Conservation (phyloP, 2,329 filamentous ascomycete genomes). For the Septoria petroselini region DNA sequence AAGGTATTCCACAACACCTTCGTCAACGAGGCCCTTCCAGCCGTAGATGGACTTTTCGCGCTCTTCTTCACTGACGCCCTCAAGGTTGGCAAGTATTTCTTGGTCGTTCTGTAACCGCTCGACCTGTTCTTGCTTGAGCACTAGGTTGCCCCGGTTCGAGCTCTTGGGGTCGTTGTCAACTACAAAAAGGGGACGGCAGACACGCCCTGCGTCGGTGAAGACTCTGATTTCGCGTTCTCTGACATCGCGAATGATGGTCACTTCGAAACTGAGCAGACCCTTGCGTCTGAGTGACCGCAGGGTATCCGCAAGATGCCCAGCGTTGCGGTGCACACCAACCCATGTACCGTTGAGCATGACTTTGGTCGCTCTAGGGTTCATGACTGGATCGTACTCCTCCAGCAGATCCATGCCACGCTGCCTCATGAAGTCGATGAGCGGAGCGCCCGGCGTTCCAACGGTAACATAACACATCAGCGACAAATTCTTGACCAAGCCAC, state of each 20-base stretch:
- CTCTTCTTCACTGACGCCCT: conserved; percentile 56
- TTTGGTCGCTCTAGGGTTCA: conserved; percentile 88
- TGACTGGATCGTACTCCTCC: conserved; percentile 71
- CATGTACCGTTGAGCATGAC: conserved; percentile 97
- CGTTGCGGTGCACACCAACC: conserved; percentile 92
- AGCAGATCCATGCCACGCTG: conserved; percentile 93
- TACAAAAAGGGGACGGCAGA: conserved; percentile 90
- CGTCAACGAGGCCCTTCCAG: conserved; percentile 81
- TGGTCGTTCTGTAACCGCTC: conserved; percentile 71
- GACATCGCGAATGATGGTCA: conserved; percentile 92
- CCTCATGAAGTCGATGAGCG: conserved; percentile 93
- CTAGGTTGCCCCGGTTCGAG: conserved; percentile 69
- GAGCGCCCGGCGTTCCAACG: conserved; percentile 85
- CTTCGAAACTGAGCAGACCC: conserved; percentile 83
- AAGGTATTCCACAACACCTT: conserved; percentile 89
- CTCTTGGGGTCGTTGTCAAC: conserved; percentile 81
- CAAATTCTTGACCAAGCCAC: conserved; percentile 95
- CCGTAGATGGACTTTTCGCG: conserved; percentile 65
- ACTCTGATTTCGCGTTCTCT: conserved; percentile 97
- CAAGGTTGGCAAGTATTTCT: conserved; percentile 47
- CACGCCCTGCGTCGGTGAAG: conserved; percentile 92
- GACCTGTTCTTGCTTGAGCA: conserved; percentile 82
- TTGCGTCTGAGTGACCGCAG: conserved; percentile 52
- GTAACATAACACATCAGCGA: conserved; percentile 98
- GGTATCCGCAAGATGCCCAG: conserved; percentile 71